Percentiles rank a stretch among this genome's conserved stretches.
phyloP scores from a whole-genome alignment of 768 basidiomycete species.

The Trametes meyenii region DNA sequence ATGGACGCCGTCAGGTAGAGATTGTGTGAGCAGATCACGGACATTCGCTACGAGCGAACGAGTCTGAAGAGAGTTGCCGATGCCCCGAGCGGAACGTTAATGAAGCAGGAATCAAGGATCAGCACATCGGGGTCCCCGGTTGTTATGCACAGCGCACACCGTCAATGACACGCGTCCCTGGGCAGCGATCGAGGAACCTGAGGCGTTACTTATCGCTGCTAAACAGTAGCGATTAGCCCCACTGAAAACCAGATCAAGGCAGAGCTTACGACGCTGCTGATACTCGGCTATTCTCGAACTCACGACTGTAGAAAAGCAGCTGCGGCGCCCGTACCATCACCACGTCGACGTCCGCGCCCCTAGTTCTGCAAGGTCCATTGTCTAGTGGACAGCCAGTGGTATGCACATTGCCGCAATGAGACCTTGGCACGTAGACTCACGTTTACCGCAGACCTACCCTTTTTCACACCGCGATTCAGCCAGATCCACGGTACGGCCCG shows the following conservation, averaged over 20 bases:
- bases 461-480: no score
- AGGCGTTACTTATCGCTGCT: no score
- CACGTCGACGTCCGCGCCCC: not conserved
- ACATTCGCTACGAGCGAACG: no score
- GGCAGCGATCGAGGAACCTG: no score
- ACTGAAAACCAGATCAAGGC: no score
- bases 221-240: no score
- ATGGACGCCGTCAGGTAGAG: no score
- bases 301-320: not conserved
- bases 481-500: not conserved
- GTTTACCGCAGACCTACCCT: no score
- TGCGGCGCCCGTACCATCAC: not conserved
- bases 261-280: not conserved
- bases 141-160: not conserved
- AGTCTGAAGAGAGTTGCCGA: no score
- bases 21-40: no score
- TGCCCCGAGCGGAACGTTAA: not conserved
- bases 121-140: not conserved
- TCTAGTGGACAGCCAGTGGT: not conserved
- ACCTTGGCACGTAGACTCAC: no score
- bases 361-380: not conserved
- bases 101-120: not conserved
- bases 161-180: no score
- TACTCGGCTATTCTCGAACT: not conserved
- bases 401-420: not conserved